Conservation (phyloP, 108 stramenopile species). For the Nitzschia sp. region DNA sequence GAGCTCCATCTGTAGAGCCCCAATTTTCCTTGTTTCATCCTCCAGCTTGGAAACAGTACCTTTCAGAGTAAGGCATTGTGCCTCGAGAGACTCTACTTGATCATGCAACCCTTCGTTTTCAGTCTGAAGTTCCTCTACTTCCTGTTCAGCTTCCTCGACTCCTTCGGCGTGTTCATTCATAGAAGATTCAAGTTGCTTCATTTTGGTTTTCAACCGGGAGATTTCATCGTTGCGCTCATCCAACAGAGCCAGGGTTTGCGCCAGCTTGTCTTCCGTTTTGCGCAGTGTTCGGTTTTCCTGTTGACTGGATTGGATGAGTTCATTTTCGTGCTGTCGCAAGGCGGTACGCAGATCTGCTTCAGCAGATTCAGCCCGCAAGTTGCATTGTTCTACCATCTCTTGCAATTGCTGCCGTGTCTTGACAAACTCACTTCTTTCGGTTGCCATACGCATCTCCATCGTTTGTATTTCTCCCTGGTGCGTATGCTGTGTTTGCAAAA, state of each 20-base stretch:
- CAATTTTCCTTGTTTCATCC: conserved; percentile 51
- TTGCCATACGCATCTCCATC: conserved; percentile 21
- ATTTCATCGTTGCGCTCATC: conserved; percentile 55
- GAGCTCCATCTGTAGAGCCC: conserved; percentile 72
- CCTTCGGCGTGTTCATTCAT: conserved; percentile 46
- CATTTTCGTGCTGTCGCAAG: conserved; percentile 17
- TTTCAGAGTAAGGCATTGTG: conserved; percentile 50
- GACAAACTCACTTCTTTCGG: conserved; percentile 29
- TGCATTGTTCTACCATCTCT: conserved; percentile 29
- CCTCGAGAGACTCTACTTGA: conserved; percentile 52
- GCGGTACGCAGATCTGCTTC: conserved; percentile 25
- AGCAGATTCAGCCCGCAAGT: conserved; percentile 25
- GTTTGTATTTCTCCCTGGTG: conserved; percentile 18
- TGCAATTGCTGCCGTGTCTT: conserved; percentile 27
- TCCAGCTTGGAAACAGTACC: conserved; percentile 48
- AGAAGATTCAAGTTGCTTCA: conserved; percentile 35
- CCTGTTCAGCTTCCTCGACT: conserved; percentile 47
- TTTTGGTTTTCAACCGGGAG: conserved; percentile 23
- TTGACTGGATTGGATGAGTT: conserved; percentile 24
- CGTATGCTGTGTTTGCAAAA: conserved; percentile 19
- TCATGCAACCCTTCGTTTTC: conserved; percentile 76
- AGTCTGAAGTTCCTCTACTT: conserved; percentile 61
- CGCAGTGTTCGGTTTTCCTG: conserved; percentile 34
- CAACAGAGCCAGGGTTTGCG: conserved; percentile 60
- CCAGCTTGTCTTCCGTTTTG: conserved; percentile 44